Base-by-base conservation (phyloP, 371 early-diverging fungal genomes). In the Coemansia sp. region DNA sequence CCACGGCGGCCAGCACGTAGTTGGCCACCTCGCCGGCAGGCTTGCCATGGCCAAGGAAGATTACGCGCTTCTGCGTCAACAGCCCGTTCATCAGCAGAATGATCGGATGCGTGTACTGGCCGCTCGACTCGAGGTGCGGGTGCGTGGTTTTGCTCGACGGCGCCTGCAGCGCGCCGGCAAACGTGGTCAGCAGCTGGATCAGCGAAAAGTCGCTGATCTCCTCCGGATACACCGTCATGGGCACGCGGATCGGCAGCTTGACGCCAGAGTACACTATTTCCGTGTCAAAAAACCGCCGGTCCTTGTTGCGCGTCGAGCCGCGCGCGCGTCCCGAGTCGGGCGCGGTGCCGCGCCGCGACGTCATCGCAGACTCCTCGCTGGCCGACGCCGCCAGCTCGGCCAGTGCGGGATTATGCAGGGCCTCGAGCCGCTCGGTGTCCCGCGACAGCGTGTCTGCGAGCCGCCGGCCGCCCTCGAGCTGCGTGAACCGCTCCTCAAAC, bases 21-120 rank as follows among this genome's bases (percentile, higher is more conserved):
- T 91, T 88, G n/a, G 92, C 90, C 7, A 95, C 93, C 69, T 96
- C 94, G 14, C 92, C 92, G 8, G 93, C 91, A 0, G 95, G 94
- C 64, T 88, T 88, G 6, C 88, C 88, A 69, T 94, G 87, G 2
- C 96, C 98, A 49, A 97, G 74, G 75, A 97, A 96, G 16, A 97
- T 82, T n/a, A 97, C 82, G n/a, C 94, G 81, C 74, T 95, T 94
- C 64, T 93, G 91, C 5, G 94, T 92, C 55, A 96, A 67, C 31
- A 97, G 75, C 1, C 93, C 94, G 69, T 94, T 92, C 62, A 96
- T 78, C 31, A 97, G 75, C 9, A 96, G 62, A 55, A 94, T 86
- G 44, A 97, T 84, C 6, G 94, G 92, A 60, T 91, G 94, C 1
- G 95, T 94, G 55, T 82, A 82, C 16, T 87, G 76, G 4, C 94